phyloP scores from a whole-genome alignment of 2,329 filamentous ascomycete species.

The Aspergillus clavatus region DNA sequence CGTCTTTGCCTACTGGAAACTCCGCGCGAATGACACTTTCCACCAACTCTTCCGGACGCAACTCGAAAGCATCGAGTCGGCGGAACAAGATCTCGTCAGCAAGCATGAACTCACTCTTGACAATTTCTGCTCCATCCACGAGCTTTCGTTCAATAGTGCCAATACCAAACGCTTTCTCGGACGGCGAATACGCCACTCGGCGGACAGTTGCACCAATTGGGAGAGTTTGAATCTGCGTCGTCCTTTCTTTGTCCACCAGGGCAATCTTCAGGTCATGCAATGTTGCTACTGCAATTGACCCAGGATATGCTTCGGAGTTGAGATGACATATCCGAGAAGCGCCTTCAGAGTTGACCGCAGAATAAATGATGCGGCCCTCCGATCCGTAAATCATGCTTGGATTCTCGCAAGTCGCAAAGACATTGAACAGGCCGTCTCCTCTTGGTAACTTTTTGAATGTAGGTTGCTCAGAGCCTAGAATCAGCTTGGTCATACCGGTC shows the following conservation, averaged over 20 bases:
- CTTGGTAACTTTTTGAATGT: constrained; percentile 73
- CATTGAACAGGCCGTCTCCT: constrained; percentile 62
- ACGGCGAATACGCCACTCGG: constrained; percentile 76
- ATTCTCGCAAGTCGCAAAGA: constrained; percentile 92
- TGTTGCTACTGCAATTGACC: constrained; percentile 76
- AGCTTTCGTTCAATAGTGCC: constrained; percentile 77
- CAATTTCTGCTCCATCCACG: constrained; percentile 64
- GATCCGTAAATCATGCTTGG: constrained; percentile 88
- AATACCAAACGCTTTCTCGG: constrained; percentile 75
- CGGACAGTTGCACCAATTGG: constrained; percentile 77
- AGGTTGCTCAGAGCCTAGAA: constrained; percentile 80
- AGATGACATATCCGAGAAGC: constrained; percentile 78
- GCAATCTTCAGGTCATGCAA: constrained; percentile 71
- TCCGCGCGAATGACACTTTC: constrained; percentile 78
- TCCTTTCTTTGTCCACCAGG: constrained; percentile 73
- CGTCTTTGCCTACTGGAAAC: constrained; percentile 56
- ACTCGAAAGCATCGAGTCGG: constrained; percentile 64
- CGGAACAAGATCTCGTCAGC: constrained; percentile 88
- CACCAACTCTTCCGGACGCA: constrained; percentile 68
- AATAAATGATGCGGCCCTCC: constrained; percentile 85
- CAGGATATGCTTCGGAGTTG: constrained; percentile 73
- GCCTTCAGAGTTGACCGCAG: constrained; percentile 84
- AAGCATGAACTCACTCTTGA: constrained; percentile 77
- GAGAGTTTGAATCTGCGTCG: constrained; percentile 81
- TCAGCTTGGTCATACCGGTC: constrained; percentile 70